Evolutionary conservation across 1,284 basidiomycete species (phyloP).

Genomic region (Puccinia sorghi): DNA sequence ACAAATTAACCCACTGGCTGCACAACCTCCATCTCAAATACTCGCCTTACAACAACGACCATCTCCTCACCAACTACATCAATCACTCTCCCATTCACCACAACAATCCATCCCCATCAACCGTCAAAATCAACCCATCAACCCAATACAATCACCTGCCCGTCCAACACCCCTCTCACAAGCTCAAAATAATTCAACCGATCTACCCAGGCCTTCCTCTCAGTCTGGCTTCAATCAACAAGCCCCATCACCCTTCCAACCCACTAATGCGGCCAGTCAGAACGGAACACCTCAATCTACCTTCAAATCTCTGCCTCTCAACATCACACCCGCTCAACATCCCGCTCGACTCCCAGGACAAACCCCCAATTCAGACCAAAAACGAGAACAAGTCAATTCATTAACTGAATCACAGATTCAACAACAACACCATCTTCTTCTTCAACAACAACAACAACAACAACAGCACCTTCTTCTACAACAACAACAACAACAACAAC

Average conservation of each 20-base stretch:
- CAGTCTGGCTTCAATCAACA: constrained; percentile 27
- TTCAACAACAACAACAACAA: constrained; percentile 23
- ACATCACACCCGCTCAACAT: constrained; percentile 38
- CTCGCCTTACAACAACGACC: constrained; percentile 15
- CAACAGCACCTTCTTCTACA: constrained; percentile 19
- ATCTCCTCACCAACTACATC: constrained; percentile 32
- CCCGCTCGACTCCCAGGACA: constrained; percentile 10
- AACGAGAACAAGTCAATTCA: constrained; percentile 19
- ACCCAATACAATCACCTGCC: constrained; percentile 34
- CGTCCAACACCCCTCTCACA: constrained; percentile 37
- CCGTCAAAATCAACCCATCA: constrained; percentile 14
- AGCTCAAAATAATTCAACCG: constrained; percentile 25
- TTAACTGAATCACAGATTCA: constrained; percentile 5
- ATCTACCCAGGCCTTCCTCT: constrained; percentile 34
- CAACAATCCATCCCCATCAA: constrained; percentile 26
- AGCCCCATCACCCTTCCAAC: constrained; percentile 35
- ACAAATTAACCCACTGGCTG: not conserved
- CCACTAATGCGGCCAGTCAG: constrained; percentile 15
- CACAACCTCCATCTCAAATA: not conserved
- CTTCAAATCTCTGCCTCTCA: constrained; percentile 38
- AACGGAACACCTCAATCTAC: constrained; percentile 34
- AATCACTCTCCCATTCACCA: constrained; percentile 23
- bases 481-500: constrained; percentile 21
- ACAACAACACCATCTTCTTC: too few species aligned
- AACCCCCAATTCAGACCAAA: constrained; percentile 30